These are phyloP conservation scores for Russula abietina DNA, from an alignment of 768 basidiomycete genomes.

Conservation along the genomic window DNA sequence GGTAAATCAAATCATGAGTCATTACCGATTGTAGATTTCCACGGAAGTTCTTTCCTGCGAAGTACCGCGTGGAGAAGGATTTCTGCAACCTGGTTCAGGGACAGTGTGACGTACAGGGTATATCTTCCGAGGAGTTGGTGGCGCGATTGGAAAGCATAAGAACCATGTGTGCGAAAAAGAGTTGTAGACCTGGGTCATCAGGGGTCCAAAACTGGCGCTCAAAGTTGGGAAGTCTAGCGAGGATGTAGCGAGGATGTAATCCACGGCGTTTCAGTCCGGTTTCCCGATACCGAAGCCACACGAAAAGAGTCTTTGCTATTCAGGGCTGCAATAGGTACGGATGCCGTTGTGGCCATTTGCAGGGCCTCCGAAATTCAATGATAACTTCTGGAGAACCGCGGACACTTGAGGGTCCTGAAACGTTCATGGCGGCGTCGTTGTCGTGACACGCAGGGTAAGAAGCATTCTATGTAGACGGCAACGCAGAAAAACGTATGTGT, in stretches of 20 bases:
- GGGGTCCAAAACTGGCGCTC: slow-evolving; percentile 56
- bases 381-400: slow-evolving; percentile 49
- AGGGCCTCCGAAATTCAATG: slow-evolving; percentile 63
- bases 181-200: slow-evolving; percentile 50
- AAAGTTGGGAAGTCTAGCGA: slow-evolving; percentile 49
- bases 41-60: background rate
- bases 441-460: background rate
- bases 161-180: too few species aligned
- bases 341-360: slow-evolving; percentile 82
- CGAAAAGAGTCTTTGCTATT: slow-evolving; percentile 58
- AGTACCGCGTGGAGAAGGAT: background rate
- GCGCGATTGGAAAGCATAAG: background rate
- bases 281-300: slow-evolving; percentile 69
- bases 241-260: too few species aligned
- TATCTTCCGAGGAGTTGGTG: background rate
- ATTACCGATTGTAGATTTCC: background rate
- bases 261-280: slow-evolving; percentile 44
- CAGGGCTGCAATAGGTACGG: slow-evolving; percentile 54
- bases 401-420: slow-evolving; percentile 68
- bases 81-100: background rate
- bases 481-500: slow-evolving; percentile 52
- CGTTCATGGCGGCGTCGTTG: slow-evolving; percentile 72
- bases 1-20: background rate
- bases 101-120: background rate
- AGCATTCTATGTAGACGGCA: background rate